Base-by-base conservation (phyloP, 352 stramenopile genomes). In the Phytophthora constricta region DNA sequence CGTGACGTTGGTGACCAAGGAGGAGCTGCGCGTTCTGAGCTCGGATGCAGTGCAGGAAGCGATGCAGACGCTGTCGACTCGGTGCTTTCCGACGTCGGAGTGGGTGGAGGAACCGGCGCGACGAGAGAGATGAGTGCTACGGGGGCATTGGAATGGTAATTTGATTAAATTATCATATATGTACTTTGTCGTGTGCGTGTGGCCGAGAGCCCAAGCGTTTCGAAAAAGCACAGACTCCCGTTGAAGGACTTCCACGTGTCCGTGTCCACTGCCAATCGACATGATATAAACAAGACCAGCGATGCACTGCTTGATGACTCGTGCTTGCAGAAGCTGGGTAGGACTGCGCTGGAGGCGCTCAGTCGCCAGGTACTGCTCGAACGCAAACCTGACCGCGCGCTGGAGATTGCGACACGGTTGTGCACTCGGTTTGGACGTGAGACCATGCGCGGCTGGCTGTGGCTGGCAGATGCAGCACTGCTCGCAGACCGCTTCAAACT, bases 171-270 rank as follows among this genome's bases (percentile, higher is more conserved):
- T n/a, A n/a, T n/a, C n/a, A n/a, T n/a, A n/a, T n/a, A n/a, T n/a
- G 13, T 79, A 70, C 63, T 91, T 89, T 27, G 59, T 86, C 13
- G 80, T 91, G 19, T 91, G 80, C 41, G 71, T 86, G 42, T 91
- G 82, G 82, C 80, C 78, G 3, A 75, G 80, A 55, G 78, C 75
- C 0, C 79, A 88, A 26, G 54, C 54, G 2, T 89, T 84, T 47
- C 76, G 82, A 5, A 45, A 57, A 76, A 77, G 26, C 62, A 79
- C 26, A 66, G 72, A 7, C 72, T 89, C 0, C 64, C 76, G 8
- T 50, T 70, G 33, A 80, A 89, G 46, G 67, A 80, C 31, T 91
- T 87, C 52, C 82, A 91, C 50, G 55, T 91, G 39, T 77, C 82
- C 0, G 45, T 89, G 13, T 84, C 82, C 9, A 55, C 58, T 25